These are phyloP conservation scores for Fragaria iinumae DNA, from an alignment of 306 rosid genomes.

Conservation along the genomic window DNA sequence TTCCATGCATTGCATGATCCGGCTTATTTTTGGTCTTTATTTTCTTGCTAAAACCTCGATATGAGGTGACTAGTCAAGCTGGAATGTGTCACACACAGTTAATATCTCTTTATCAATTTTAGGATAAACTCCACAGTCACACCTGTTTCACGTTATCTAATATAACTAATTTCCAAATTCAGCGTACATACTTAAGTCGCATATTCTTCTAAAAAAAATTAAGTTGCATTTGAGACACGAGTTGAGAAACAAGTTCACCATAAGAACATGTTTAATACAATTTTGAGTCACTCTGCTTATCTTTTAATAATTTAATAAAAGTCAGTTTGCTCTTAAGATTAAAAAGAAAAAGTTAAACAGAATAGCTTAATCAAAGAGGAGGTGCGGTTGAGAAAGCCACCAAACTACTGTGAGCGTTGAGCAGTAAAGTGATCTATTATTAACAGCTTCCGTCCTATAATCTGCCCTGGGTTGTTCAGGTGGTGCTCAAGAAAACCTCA, in stretches of 20 bases:
- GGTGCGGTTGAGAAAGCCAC: not conserved
- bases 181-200: not conserved
- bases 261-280: not conserved
- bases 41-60: conserved; percentile 2
- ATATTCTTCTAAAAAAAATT: too few relatives aligned
- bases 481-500: conserved; percentile 42
- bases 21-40: not conserved
- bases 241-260: not conserved
- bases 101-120: not conserved
- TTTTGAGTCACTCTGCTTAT: not conserved
- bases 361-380: not conserved
- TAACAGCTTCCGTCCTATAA: not conserved
- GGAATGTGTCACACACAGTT: not conserved
- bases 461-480: conserved; percentile 24
- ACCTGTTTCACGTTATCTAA: not conserved
- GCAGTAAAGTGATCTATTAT: not conserved
- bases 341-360: not conserved
- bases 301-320: not conserved
- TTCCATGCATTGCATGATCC: not conserved
- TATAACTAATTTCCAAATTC: not conserved
- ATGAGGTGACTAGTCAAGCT: not conserved
- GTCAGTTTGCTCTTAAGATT: not conserved
- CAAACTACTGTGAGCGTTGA: not conserved
- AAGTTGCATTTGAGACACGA: not conserved
- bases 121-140: not conserved